Evolutionary conservation across 805 yeast species (phyloP), one percentile per base, ranked within the genome.

Genomic region (Wickerhamiella nectarea): DNA sequence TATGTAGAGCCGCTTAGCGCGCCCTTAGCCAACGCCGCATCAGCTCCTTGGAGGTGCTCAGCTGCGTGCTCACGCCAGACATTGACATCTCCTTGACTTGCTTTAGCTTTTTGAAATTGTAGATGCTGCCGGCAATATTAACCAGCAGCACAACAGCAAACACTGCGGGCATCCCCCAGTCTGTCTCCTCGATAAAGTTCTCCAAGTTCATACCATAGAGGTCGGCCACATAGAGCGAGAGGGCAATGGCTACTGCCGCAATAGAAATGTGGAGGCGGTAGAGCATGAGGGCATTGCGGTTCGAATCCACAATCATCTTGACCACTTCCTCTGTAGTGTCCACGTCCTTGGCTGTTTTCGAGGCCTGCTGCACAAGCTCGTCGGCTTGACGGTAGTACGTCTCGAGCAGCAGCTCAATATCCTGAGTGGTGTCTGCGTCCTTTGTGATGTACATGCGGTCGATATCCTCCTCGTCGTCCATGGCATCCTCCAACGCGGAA

Each of bases 131-230:
- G 3, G 63, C 50, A 0, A 67, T 47, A 6, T 63, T 50, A 38
- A 74, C 46, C 5, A 71, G 56, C 1, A 76, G 61, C 1, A 78
- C 61, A 2, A 67, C 46, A 0, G 65, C 61, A 1, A 60, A 46
- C 9, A 78, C 71, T 1, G 74, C 55, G 3, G 61, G 59, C 60
- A 85, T 80, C 25, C 95, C 95, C 49, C 71, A 70, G 43, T 74
- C 70, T 1, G 76, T 65, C 43, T 86, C 94, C 57, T 91, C 98
- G 14, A 91, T 78, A 56, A 82, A 87, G 61, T 89, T 91, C 56
- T 82, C 87, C 58, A 91, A 65, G 62, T 91, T 91, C 98, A 91
- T 91, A 28, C 94, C 95, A 55, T 83, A 87, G 52, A 86, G 78
- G 6, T 94, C 94, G 2, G 95, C 94, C 1, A 84, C 53, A 17